Base-by-base conservation (phyloP, 2,329 filamentous ascomycete genomes). In the Nemania sp. region DNA sequence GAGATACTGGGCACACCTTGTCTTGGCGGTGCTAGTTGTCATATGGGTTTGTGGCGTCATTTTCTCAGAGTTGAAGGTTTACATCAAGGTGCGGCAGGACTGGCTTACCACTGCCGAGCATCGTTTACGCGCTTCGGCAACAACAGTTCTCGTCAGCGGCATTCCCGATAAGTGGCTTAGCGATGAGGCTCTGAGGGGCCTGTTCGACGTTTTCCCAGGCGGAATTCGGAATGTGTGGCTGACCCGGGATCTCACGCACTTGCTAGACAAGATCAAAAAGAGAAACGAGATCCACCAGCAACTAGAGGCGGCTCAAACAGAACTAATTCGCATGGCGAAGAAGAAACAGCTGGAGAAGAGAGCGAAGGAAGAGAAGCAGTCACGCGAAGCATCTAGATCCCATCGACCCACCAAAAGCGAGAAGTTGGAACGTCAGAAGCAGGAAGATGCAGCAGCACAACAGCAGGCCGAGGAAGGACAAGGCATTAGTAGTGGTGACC, bases 221-320 rank as follows among this genome's bases (percentile, higher is more conserved):
- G 94, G 94, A 24, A 88, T 99, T 66, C 84, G 90, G 55, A 97
- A 97, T 63, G 89, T 99, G 41, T 99, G 93, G 92, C 86, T 99
- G 64, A 99, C 97, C 55, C 84, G 93, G 57, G 90, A 99, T 67
- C 87, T 91, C 61, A 90, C 92, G 37, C 81, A 86, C 7, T 80
- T 99, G 9, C 81, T 90, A 41, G 88, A 92, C 57, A 97, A 97
- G 69, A 88, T 97, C 40, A 82, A 89, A 43, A 76, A 84, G 59
- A 83, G 94, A 39, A 84, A 91, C 56, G 74, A 80, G 7, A 75
- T 96, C 12, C 91, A 93, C 41, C 70, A 79, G 36, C 76, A 78
- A 51, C 81, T 99, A 0, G 94, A 99, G 67, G 73, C 73, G 7
- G 93, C 93, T 1, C 88, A 97, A 71, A 97, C 91, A 0, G 84